A percentile compares a stretch with the other conserved stretches of the same genome.
phyloP scores from a whole-genome alignment of 2,329 filamentous ascomycete genomes.

The Aureobasidium sp. region DNA sequence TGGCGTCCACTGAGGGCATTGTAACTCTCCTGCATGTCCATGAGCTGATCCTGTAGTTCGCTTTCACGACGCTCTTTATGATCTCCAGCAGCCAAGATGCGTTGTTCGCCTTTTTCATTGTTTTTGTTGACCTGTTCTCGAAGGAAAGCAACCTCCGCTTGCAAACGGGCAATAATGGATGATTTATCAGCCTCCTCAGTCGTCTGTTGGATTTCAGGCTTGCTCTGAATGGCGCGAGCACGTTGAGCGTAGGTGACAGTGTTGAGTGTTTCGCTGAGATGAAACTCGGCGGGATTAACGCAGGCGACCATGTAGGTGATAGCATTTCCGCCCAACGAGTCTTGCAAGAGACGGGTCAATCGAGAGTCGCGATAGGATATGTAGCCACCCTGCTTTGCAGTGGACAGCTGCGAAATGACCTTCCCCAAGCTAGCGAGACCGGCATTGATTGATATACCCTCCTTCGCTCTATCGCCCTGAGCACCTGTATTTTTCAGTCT shows the following conservation, averaged over 20 bases:
- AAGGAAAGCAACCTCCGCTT: slow-evolving; percentile 87
- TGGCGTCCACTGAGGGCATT: slow-evolving; percentile 83
- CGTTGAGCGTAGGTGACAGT: slow-evolving; percentile 94
- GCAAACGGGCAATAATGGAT: slow-evolving; percentile 83
- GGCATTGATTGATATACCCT: slow-evolving; percentile 97
- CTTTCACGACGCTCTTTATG: slow-evolving; percentile 51
- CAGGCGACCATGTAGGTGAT: slow-evolving; percentile 99
- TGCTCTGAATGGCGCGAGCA: slow-evolving; percentile 92
- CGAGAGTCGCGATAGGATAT: slow-evolving; percentile 99
- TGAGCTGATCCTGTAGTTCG: slow-evolving; percentile 85
- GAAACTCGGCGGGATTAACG: slow-evolving; percentile 93
- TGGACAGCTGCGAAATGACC: slow-evolving; percentile 95
- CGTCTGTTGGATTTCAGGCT: slow-evolving; percentile 87
- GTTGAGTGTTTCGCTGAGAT: slow-evolving; percentile 94
- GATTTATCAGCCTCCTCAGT: slow-evolving; percentile 88
- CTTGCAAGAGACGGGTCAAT: slow-evolving; percentile 86
- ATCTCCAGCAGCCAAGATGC: slow-evolving; percentile 25
- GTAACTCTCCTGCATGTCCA: slow-evolving; percentile 94
- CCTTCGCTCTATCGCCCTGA: slow-evolving; percentile 85
- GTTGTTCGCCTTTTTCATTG: slow-evolving; percentile 56
- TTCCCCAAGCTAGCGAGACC: slow-evolving; percentile 92
- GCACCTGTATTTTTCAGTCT: slow-evolving; percentile 94
- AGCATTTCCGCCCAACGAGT: slow-evolving; percentile 91
- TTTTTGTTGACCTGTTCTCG: slow-evolving; percentile 85
- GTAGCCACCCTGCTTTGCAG: slow-evolving; percentile 75